A percentile compares a stretch with the other conserved stretches of the same genome.
Evolutionary conservation across 495 filamentous ascomycete species (phyloP).

Genomic region (Immersiella caudata): DNA sequence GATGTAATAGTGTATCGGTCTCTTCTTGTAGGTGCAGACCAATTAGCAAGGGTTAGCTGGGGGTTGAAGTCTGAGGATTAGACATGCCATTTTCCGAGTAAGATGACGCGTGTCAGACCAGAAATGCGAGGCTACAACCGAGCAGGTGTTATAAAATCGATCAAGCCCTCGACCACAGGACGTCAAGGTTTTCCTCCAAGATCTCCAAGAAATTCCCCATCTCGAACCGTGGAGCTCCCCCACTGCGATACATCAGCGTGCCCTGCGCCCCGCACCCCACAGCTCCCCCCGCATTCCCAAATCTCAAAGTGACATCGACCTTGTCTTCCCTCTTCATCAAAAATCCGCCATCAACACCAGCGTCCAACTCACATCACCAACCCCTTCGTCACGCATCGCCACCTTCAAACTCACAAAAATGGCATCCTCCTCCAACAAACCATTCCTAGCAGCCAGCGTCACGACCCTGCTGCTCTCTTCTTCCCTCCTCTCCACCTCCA

Average conservation of each 20-base stretch:
- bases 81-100: no score
- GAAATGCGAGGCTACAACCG: no score
- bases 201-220: no score
- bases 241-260: neutral
- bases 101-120: no score
- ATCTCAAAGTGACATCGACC: neutral
- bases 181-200: no score
- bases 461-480: constrained; percentile 52
- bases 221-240: neutral
- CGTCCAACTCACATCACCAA: neutral
- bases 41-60: no score
- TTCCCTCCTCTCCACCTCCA: constrained; percentile 45
- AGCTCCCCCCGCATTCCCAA: neutral
- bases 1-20: no score
- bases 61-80: no score
- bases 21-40: no score
- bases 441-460: constrained; percentile 49
- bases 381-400: neutral
- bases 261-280: neutral
- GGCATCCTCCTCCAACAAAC: constrained; percentile 9
- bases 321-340: no score
- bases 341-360: constrained; percentile 8
- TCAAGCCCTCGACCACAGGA: no score
- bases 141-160: no score
- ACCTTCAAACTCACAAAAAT: constrained; percentile 12